Evolutionary conservation across 2,329 filamentous ascomycete species (phyloP).

Genomic region (Fusarium annulatum): DNA sequence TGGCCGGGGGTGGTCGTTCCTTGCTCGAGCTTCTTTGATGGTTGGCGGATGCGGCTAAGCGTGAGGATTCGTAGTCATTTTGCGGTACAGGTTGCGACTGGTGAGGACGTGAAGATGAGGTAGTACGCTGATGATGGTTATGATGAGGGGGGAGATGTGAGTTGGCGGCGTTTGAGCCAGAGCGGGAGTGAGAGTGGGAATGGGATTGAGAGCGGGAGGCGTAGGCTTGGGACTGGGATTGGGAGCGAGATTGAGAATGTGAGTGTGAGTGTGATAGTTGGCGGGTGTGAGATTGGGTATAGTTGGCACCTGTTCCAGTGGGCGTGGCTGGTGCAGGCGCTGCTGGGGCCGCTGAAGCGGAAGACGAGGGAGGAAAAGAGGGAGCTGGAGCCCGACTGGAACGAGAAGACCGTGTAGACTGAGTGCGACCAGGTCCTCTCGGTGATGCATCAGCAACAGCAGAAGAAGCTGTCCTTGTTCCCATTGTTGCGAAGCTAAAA

Average conservation of each 20-base stretch:
- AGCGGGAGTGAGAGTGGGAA: slow-evolving; percentile 41
- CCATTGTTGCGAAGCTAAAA: slow-evolving; percentile 29
- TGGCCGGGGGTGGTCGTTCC: slow-evolving; percentile 63
- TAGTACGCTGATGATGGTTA: slow-evolving; percentile 52
- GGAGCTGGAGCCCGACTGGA: slow-evolving; percentile 38
- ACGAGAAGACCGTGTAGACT: slow-evolving; percentile 50
- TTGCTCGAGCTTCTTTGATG: slow-evolving; percentile 73
- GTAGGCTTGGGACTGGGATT: slow-evolving; percentile 33
- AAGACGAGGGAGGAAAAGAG: slow-evolving; percentile 30
- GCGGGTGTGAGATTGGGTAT: slow-evolving; percentile 41
- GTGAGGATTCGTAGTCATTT: slow-evolving; percentile 79
- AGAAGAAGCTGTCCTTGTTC: slow-evolving; percentile 41
- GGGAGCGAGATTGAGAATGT: slow-evolving; percentile 36
- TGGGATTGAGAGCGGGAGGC: slow-evolving; percentile 36
- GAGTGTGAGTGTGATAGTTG: slow-evolving; percentile 42
- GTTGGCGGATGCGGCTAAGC: slow-evolving; percentile 66
- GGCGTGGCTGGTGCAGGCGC: slow-evolving; percentile 39
- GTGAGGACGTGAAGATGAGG: slow-evolving; percentile 55
- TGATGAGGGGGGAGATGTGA: slow-evolving; percentile 40
- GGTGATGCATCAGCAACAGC: slow-evolving; percentile 40
- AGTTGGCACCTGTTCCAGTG: slow-evolving; percentile 39
- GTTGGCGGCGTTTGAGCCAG: slow-evolving; percentile 44
- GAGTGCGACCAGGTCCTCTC: slow-evolving; percentile 49
- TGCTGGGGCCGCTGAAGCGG: slow-evolving; percentile 34
- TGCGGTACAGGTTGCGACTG: slow-evolving; percentile 61